A percentile compares a stretch with the other conserved stretches of the same genome.
These are phyloP conservation scores for Psilocybe cubensis DNA, from an alignment of 768 basidiomycete genomes.

Conservation along the genomic window DNA sequence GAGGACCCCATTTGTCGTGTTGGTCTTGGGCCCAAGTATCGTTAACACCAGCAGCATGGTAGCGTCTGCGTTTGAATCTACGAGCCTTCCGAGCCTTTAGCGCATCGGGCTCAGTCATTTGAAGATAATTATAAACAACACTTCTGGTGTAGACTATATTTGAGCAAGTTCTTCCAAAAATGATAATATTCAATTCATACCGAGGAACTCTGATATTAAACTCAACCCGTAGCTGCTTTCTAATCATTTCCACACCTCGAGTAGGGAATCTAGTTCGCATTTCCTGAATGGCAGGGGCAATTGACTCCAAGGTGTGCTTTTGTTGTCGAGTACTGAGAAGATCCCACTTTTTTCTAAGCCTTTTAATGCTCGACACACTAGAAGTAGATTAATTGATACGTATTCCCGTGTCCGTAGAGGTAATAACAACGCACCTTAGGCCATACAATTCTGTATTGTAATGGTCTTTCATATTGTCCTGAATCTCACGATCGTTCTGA, in stretches of 20 bases:
- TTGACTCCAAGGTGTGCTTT: slow-evolving; percentile 2
- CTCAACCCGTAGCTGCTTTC: too few relatives aligned
- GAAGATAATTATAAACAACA: neutral
- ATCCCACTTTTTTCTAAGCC: neutral
- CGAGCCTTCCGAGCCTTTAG: slow-evolving; percentile 5
- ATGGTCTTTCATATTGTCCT: slow-evolving; percentile 68
- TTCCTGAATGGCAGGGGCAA: neutral
- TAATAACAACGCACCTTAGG: neutral
- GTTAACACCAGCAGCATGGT: neutral
- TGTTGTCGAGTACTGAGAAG: slow-evolving; percentile 7
- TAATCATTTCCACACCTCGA: neutral
- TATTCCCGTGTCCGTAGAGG: neutral
- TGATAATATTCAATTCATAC: too few relatives aligned
- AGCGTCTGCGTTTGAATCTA: neutral
- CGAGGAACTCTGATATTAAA: too few relatives aligned
- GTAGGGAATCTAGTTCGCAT: neutral
- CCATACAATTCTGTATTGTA: neutral
- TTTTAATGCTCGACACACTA: neutral
- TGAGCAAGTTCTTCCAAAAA: too few relatives aligned
- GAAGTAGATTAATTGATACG: neutral
- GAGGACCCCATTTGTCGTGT: neutral
- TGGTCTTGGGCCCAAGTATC: neutral
- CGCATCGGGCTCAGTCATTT: neutral
- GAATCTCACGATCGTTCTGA: slow-evolving; percentile 75
- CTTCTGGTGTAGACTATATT: neutral